phyloP scores from a whole-genome alignment of 257 asterid genomes.

The Nicotiana obtusifolia region DNA sequence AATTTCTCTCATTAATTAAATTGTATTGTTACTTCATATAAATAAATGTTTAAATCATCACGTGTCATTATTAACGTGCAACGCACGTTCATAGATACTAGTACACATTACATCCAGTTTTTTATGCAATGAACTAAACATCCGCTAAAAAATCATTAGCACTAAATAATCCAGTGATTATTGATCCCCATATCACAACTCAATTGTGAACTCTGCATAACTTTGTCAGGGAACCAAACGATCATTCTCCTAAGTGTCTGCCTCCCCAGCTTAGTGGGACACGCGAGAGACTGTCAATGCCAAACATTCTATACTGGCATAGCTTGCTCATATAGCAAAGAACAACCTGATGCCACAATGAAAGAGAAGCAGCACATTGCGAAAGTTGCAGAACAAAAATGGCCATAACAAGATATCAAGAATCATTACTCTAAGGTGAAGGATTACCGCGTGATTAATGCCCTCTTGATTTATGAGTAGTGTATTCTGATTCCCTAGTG shows the following conservation, averaged over 20 bases:
- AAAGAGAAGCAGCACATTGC: neutral
- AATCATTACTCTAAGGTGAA: neutral
- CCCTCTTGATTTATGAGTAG: neutral
- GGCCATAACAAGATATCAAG: neutral
- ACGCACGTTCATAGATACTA: too few relatives aligned
- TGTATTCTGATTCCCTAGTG: neutral
- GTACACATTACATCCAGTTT: neutral
- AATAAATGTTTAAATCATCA: too few relatives aligned
- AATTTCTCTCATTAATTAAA: too few relatives aligned
- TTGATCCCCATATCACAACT: neutral
- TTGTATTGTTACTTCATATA: too few relatives aligned
- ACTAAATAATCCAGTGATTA: neutral
- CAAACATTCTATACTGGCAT: neutral
- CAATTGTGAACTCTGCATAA: neutral
- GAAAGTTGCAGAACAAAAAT: neutral
- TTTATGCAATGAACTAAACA: conserved; percentile 1
- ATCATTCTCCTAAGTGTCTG: neutral
- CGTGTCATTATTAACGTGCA: too few relatives aligned
- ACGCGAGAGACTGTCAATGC: neutral
- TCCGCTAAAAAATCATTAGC: neutral
- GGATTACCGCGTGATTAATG: neutral
- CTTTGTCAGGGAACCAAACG: neutral
- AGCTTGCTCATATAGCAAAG: neutral
- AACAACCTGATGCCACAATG: neutral
- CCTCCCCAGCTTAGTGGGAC: neutral